A percentile compares a stretch with the other conserved stretches of the same genome.
Conservation (phyloP, 305 asterid genomes). For the Stenogyne calaminthoides region DNA sequence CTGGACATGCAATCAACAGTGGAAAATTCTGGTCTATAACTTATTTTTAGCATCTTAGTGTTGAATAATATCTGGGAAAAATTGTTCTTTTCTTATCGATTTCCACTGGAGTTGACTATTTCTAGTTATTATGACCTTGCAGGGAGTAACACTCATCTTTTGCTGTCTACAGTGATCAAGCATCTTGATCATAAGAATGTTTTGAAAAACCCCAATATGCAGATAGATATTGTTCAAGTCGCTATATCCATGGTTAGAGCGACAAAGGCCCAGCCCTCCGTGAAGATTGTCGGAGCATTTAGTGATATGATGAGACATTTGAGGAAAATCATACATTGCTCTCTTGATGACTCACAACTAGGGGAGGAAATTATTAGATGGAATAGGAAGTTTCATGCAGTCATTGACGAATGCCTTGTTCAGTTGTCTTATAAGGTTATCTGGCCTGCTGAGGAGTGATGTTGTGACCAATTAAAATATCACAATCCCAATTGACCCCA, state of each 20-base stretch:
- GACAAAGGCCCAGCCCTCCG: conserved; percentile 68
- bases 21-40: conserved; percentile 64
- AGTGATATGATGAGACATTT: conserved; percentile 86
- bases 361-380: conserved; percentile 64
- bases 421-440: conserved; percentile 71
- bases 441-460: conserved; percentile 22
- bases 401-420: conserved; percentile 76
- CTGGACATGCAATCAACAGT: conserved; percentile 73
- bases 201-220: conserved; percentile 60
- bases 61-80: conserved; percentile 7
- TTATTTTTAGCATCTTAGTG: conserved; percentile 23
- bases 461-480: conserved; percentile 19
- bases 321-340: conserved; percentile 67
- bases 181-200: conserved; percentile 89
- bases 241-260: conserved; percentile 60
- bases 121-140: conserved; percentile 42
- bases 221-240: conserved; percentile 72
- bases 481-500: not conserved
- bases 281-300: conserved; percentile 65
- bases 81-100: conserved; percentile 13
- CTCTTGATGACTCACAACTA: conserved; percentile 60
- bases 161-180: conserved; percentile 73
- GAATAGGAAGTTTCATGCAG: conserved; percentile 61
- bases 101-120: conserved; percentile 28
- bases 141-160: conserved; percentile 70